These are phyloP conservation scores for Phytopythium mirpurense DNA, from an alignment of 352 stramenopile genomes.

Conservation along the genomic window DNA sequence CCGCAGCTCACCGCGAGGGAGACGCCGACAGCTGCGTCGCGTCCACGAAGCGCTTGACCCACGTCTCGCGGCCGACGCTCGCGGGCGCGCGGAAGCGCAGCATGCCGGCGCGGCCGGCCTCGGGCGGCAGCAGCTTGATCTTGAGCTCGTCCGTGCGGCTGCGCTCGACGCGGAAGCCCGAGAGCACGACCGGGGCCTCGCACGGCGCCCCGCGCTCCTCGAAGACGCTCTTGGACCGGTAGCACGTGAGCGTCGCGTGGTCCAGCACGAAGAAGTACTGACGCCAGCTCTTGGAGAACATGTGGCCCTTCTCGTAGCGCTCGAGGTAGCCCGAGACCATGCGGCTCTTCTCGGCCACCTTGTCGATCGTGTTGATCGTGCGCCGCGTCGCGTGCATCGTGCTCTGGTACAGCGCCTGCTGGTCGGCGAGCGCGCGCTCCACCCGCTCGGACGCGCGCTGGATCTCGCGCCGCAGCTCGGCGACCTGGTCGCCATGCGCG, in stretches of 20 bases:
- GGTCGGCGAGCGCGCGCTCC: constrained; percentile 41
- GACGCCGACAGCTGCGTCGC: constrained; percentile 43
- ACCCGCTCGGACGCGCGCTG: constrained; percentile 33
- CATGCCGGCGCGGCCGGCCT: constrained; percentile 45
- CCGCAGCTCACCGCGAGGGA: constrained; percentile 1
- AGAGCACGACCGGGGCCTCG: constrained; percentile 47
- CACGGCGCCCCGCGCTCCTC: constrained; percentile 53
- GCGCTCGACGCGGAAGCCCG: constrained; percentile 60
- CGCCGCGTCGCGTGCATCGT: constrained; percentile 72
- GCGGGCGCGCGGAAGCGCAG: constrained; percentile 67
- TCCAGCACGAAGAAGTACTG: constrained; percentile 79
- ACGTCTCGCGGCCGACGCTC: constrained; percentile 66
- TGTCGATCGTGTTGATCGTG: constrained; percentile 75
- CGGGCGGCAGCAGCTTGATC: constrained; percentile 69
- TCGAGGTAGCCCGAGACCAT: constrained; percentile 68
- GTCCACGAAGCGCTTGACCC: constrained; percentile 74
- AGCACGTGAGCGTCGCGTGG: constrained; percentile 58
- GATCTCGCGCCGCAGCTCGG: constrained; percentile 34
- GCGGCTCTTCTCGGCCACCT: constrained; percentile 58
- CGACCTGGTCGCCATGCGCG: constrained; percentile 32
- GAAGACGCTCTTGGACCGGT: constrained; percentile 68
- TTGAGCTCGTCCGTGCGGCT: constrained; percentile 78
- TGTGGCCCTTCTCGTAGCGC: constrained; percentile 64
- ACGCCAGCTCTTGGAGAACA: constrained; percentile 72
- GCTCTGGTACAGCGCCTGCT: constrained; percentile 64